phyloP scores from a whole-genome alignment of 352 stramenopile species.

The Plasmopara viticola region DNA sequence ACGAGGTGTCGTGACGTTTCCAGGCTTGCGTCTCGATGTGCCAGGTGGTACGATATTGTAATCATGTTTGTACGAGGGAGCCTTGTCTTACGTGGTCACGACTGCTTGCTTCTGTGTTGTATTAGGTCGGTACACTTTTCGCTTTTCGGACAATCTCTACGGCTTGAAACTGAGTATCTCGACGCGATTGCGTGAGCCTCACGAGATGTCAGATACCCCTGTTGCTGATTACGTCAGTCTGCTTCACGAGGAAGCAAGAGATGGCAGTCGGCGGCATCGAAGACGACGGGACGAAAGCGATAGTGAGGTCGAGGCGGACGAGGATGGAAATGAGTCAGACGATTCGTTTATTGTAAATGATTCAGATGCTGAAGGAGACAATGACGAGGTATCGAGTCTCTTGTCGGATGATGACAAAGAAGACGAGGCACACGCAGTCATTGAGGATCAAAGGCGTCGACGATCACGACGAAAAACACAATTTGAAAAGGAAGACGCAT shows the following conservation, averaged over 20 bases:
- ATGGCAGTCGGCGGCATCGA: conserved; percentile 21
- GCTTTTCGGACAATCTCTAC: conserved; percentile 57
- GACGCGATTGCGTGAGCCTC: conserved; percentile 37
- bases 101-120: conserved; percentile 5
- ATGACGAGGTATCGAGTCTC: conserved; percentile 14
- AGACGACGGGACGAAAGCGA: conserved; percentile 29
- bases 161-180: conserved; percentile 49
- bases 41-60: conserved; percentile 36
- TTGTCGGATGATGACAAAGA: conserved; percentile 38
- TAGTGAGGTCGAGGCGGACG: conserved; percentile 37
- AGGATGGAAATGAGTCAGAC: conserved; percentile 40
- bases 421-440: conserved; percentile 19
- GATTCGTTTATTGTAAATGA: conserved; percentile 74
- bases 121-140: conserved; percentile 67
- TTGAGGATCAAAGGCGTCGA: conserved; percentile 24
- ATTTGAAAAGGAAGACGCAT: conserved; percentile 13
- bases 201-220: conserved; percentile 38
- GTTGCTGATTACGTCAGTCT: conserved; percentile 27
- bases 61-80: background rate
- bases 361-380: conserved; percentile 33
- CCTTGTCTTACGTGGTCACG: background rate
- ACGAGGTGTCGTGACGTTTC: conserved; percentile 52
- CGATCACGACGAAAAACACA: conserved; percentile 14
- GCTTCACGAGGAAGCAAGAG: conserved; percentile 28
- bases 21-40: conserved; percentile 52